Base-by-base conservation (phyloP, 108 stramenopile species). In the Nitzschia sp. region DNA sequence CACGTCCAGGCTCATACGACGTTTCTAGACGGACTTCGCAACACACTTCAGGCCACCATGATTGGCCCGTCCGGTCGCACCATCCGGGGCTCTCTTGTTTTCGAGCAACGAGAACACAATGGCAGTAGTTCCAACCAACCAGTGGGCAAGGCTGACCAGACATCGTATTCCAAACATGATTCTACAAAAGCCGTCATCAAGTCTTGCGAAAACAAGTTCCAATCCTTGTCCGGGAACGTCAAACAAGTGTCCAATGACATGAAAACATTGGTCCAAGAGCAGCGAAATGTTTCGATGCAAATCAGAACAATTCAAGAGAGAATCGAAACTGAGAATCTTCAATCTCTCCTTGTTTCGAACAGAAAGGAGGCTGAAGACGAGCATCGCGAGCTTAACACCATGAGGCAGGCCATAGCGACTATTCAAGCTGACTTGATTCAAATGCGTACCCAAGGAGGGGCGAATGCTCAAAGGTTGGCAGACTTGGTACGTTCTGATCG, bases 391-490 rank as follows among this genome's bases (percentile, higher is more conserved):
- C 53, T 22, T 0, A 2, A 24, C 53, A 54, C 3, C 20, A 54
- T 24, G 7, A 54, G 53, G 12, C 53, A 20, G 24, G 12, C 12
- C 1, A 24, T 12, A 24, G 53, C 19, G 3, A 54, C 19, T 12
- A 20, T 24, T 12, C 12, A 17, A 3, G 29, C 29, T 3, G 29
- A 34, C 5, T 34, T 34, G 29, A 34, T 34, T 1, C 29, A 43
- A 42, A 62, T 14, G n/a, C 66, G 66, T 6, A 55, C 38, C n/a
- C 25, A 56, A 54, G n/a, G 66, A 40, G 39, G 66, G 15, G 2
- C 50, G 14, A 51, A 67, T 19, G 66, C 66, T 11, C 66, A 67
- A 43, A 17, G 55, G 6, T 43, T 67, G 37, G 66, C 66, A 2
- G 66, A 67, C 17, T 15, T 52, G 66, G 66, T 67, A 67, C 19